Base-by-base conservation (phyloP, 2,329 filamentous ascomycete species). In the Penicillium italicum region DNA sequence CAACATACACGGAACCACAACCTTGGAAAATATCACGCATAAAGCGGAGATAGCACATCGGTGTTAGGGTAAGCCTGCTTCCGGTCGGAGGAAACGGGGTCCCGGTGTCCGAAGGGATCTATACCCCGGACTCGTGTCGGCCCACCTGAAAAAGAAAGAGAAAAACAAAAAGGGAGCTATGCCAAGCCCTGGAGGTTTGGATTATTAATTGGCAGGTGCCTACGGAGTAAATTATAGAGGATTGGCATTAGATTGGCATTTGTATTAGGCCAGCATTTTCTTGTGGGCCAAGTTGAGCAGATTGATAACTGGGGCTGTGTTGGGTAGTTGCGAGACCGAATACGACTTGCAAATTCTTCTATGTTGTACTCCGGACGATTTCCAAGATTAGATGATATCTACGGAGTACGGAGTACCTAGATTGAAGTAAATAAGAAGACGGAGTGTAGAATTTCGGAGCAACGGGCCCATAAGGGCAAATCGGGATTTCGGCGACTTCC, bases 401-500 rank as follows among this genome's bases (percentile, higher is more conserved):
- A n/a, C n/a, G n/a, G n/a, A n/a, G n/a, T n/a, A n/a, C n/a, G n/a
- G n/a, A n/a, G n/a, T n/a, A n/a, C n/a, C n/a, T n/a, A n/a, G n/a
- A n/a, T n/a, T n/a, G n/a, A n/a, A n/a, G n/a, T n/a, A n/a, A n/a
- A n/a, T n/a, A n/a, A n/a, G n/a, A n/a, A n/a, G n/a, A n/a, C n/a
- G 24, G 24, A 24, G 26, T 28, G 8, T 6, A 28, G 26, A 28
- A 28, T 8, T 28, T 28, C 26, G 56, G 50, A 37, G 33, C 45
- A 50, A 53, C 18, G 52, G 47, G 10, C 48, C 50, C 42, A 50
- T 41, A 24, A 49, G 52, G 58, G 63, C 22, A 56, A 58, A 44
- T 63, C 64, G 65, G 66, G 60, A 58, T 45, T 56, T 63, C 64
- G 65, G 63, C 36, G 54, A 45, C 34, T 56, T 40, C 6, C 12